These are phyloP conservation scores for Solanum lignicaule DNA, from an alignment of 257 asterid genomes.

Conservation along the genomic window DNA sequence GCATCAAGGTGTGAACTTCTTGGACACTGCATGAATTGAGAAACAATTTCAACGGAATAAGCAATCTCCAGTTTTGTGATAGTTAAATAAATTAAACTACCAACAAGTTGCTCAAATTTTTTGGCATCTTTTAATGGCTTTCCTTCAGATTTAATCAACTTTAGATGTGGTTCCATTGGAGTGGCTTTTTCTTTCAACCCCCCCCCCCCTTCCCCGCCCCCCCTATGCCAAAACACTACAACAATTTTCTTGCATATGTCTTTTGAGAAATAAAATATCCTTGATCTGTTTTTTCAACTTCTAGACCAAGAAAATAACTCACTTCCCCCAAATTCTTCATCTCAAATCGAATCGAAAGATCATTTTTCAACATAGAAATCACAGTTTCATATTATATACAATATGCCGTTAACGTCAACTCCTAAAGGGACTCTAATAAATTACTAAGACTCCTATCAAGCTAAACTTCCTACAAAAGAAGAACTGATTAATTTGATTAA, in stretches of 20 bases:
- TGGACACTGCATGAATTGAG: slow-evolving; percentile 11
- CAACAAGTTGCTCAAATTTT: slow-evolving; percentile 12
- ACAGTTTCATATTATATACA: not conserved
- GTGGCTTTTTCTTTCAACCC: slow-evolving; percentile 8
- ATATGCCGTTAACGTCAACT: too few relatives aligned
- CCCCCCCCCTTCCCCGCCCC: too few relatives aligned
- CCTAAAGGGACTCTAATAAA: too few relatives aligned
- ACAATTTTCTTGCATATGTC: not conserved
- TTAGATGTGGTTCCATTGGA: slow-evolving; percentile 14
- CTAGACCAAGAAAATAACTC: slow-evolving; percentile 2
- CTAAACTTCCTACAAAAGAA: too few relatives aligned
- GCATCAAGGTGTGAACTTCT: not conserved
- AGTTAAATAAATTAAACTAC: not conserved
- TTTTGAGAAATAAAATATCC: slow-evolving; percentile 11
- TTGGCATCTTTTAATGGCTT: slow-evolving; percentile 1
- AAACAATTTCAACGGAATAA: slow-evolving; percentile 5
- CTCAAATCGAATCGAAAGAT: not conserved
- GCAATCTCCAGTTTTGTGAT: slow-evolving; percentile 11
- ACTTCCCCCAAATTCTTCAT: slow-evolving; percentile 9
- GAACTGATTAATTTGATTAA: too few relatives aligned
- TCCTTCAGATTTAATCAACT: slow-evolving; percentile 11
- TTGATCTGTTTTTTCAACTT: not conserved
- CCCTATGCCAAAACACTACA: not conserved
- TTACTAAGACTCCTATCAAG: too few relatives aligned
- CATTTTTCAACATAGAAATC: not conserved